Base-by-base conservation (phyloP, 2,329 filamentous ascomycete species). In the Stenocarpella maydis region DNA sequence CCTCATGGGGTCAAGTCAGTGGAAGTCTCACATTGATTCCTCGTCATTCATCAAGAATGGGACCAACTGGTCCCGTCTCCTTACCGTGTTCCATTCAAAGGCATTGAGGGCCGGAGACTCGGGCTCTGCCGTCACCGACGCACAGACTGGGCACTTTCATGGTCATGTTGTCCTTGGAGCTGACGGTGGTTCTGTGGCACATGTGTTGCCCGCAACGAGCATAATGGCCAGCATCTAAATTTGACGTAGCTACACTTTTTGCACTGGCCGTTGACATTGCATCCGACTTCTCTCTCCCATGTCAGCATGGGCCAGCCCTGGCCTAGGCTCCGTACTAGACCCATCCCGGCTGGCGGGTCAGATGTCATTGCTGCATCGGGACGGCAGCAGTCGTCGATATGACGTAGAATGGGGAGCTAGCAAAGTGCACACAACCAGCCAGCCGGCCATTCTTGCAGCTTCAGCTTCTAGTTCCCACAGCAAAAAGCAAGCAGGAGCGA, bases 311-410 rank as follows among this genome's bases (percentile, higher is more conserved):
- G 19, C 58, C 58, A 61, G 26, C 12, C 6, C 19, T 5, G 19
- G n/a, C n/a, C n/a, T n/a, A n/a, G n/a, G n/a, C n/a, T n/a, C n/a
- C n/a, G 26, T 15, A 37, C 58, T 47, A 47, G 58, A 6, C 58
- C 58, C 41, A 47, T 61, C 58, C 58, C 9, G 31, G 5, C 34
- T 26, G 12, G 17, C 39, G 26, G 26, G 19, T 47, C 58, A 61
- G 58, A 61, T 61, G 58, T 34, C 58, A 61, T 61, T 61, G 41
- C 58, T 43, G 58, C 58, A 47, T 61, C 28, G 34, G 58, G 26
- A 61, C 24, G 24, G 14, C 34, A 47, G 41, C 26, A 24, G 58
- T 58, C 58, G 58, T 61, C 41, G 58, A 61, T 21, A 61, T 61
- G 58, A 61, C 58, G 58, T 61, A 61, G 58, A 41, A 12, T 21